A percentile compares a stretch with the other conserved stretches of the same genome.
phyloP scores from a whole-genome alignment of 768 basidiomycete genomes.

The Russula olivacea region DNA sequence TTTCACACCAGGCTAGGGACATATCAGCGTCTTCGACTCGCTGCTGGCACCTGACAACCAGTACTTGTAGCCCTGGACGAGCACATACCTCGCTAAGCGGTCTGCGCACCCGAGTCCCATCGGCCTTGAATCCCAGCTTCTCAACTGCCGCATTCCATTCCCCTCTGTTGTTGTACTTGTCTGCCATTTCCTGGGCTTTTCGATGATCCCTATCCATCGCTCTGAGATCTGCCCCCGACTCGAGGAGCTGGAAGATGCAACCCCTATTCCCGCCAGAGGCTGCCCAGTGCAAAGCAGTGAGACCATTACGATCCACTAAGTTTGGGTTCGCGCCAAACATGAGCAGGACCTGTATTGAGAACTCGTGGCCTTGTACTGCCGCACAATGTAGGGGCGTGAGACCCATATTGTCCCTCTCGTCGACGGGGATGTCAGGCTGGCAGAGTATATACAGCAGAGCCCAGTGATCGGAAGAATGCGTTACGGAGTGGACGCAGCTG shows the following conservation, averaged over 20 bases:
- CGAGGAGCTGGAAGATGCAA: constrained; percentile 75
- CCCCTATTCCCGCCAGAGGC: constrained; percentile 84
- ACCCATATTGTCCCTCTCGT: constrained; percentile 81
- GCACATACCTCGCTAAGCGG: constrained; percentile 62
- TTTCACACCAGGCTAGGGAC: constrained; percentile 8
- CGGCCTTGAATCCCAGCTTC: constrained; percentile 74
- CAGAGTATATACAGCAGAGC: constrained; percentile 84
- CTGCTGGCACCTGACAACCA: too few species aligned
- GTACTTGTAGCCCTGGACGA: too few species aligned
- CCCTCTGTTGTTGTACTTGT: too few species aligned
- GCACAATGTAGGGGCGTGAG: constrained; percentile 98
- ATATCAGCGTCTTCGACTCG: background rate
- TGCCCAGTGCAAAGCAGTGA: constrained; percentile 89
- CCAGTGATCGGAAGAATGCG: constrained; percentile 90
- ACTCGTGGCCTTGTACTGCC: constrained; percentile 91
- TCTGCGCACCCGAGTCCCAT: constrained; percentile 56
- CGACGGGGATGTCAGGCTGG: constrained; percentile 77
- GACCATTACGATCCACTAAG: constrained; percentile 67
- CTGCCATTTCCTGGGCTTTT: too few species aligned
- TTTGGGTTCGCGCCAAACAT: constrained; percentile 77
- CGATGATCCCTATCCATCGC: too few species aligned
- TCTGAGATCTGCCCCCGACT: constrained; percentile 71
- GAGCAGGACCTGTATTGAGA: constrained; percentile 84
- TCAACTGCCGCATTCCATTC: constrained; percentile 37
- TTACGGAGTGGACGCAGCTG: constrained; percentile 88